Conservation (phyloP, 140 eudicot genomes). For the Ambrosia hybrid region DNA sequence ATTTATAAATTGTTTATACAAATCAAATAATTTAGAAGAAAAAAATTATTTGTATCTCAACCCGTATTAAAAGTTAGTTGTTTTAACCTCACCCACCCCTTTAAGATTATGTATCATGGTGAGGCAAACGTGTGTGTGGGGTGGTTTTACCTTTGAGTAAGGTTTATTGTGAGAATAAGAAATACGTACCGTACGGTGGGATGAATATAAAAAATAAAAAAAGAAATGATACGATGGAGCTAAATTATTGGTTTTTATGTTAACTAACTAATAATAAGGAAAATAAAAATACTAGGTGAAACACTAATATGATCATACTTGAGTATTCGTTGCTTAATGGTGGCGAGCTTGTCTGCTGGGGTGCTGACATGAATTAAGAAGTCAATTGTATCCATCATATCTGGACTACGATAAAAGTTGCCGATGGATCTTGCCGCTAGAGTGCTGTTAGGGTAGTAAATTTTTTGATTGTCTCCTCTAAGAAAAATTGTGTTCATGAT, state of each 20-base stretch:
- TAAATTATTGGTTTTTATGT: too few relatives aligned
- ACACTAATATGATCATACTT: conserved; percentile 20
- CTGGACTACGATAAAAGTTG: conserved; percentile 62
- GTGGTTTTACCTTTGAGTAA: too few relatives aligned
- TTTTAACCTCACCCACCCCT: background rate
- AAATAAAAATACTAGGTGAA: background rate
- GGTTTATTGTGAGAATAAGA: too few relatives aligned
- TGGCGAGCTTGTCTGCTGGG: conserved; percentile 39
- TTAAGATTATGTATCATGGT: too few relatives aligned
- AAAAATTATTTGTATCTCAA: background rate
- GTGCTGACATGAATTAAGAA: conserved; percentile 41
- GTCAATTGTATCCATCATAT: conserved; percentile 48
- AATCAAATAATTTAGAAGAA: too few relatives aligned
- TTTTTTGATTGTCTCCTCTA: conserved; percentile 45
- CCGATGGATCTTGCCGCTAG: conserved; percentile 41
- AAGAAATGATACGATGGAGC: background rate
- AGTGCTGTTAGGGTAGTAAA: conserved; percentile 39
- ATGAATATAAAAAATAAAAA: too few relatives aligned
- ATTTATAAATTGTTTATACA: too few relatives aligned
- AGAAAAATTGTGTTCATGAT: conserved; percentile 51
- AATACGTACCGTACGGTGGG: too few relatives aligned
- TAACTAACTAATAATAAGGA: background rate
- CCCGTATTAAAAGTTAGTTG: background rate
- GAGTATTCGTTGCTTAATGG: conserved; percentile 43
- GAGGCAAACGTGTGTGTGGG: too few relatives aligned